Percentiles rank a stretch among this genome's conserved stretches.
Conservation (phyloP, 352 stramenopile genomes). For the Globisporangium okanoganense region DNA sequence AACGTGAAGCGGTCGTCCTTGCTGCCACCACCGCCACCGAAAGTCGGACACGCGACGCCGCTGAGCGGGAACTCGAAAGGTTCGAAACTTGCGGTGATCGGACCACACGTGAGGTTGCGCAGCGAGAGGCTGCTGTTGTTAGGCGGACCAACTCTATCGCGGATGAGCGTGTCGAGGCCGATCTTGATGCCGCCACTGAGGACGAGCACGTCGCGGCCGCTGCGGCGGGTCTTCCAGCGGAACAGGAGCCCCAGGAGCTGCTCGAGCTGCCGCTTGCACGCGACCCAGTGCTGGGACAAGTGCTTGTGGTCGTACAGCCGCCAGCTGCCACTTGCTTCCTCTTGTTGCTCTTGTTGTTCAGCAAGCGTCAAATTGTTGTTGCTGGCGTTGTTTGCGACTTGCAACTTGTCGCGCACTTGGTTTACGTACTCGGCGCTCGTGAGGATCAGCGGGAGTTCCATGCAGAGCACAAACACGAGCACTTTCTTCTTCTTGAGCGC, state of each 20-base stretch:
- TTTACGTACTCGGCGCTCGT: conserved; percentile 45
- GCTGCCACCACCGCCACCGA: conserved; percentile 16
- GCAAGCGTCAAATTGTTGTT: neutral
- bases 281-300: conserved; percentile 62
- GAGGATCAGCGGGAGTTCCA: conserved; percentile 66
- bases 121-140: conserved; percentile 38
- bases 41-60: conserved; percentile 51
- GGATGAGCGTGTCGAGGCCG: conserved; percentile 59
- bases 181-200: conserved; percentile 65
- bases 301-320: conserved; percentile 55
- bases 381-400: neutral
- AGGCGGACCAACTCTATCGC: conserved; percentile 19
- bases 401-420: conserved; percentile 32
- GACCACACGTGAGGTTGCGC: conserved; percentile 57
- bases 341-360: neutral
- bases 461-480: conserved; percentile 52
- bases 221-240: conserved; percentile 69
- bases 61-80: conserved; percentile 43
- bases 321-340: conserved; percentile 18
- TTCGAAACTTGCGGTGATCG: conserved; percentile 49
- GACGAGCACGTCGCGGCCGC: conserved; percentile 60
- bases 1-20: conserved; percentile 65
- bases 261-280: conserved; percentile 61
- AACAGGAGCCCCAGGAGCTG: conserved; percentile 69
- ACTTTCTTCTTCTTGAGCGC: conserved; percentile 64